Base-by-base conservation (phyloP, 495 filamentous ascomycete species). In the Penicillium canariense region DNA sequence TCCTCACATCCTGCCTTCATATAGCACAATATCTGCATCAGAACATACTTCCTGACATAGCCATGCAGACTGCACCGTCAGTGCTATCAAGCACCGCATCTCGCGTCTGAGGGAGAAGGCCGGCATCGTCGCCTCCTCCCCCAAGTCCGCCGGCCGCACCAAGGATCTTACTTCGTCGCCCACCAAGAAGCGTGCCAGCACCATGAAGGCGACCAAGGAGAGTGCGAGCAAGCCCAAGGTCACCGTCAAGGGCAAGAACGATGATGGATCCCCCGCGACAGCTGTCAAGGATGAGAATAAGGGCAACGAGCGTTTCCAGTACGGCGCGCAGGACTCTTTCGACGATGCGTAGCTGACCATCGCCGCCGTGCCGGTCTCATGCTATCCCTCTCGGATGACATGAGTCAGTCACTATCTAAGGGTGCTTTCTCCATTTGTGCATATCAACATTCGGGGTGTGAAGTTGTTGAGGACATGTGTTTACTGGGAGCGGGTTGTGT, bases 71-170 rank as follows among this genome's bases (percentile, higher is more conserved):
- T 51, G 48, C 48, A 53, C 52, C 0, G 30, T 56, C 3, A 49
- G 52, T 4, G 58, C 58, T 0, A 7, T 60, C 7, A 55, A 52
- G 25, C 58, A 60, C 30, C 53, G 58, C 14, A 12, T 60, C 5
- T 35, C 31, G 15, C 58, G 58, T 3, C 30, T 60, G 17, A 54
- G 45, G 25, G 49, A 52, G 3, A 43, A 15, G 6, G 48, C 45
- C 6, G 49, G 44, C n/a, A 6, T 39, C 9, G 7, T 30, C 32
- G n/a, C 10, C 18, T 1, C 2, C 31, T 10, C 20, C 46, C 14
- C 11, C 46, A 48, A 48, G 46, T 2, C 18, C 31, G 15, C 9
- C 12, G 7, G 28, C 31, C n/a, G 38, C 15, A 18, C n/a, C n/a
- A n/a, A n/a, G n/a, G n/a, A n/a, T n/a, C n/a, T n/a, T n/a, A n/a